Evolutionary conservation across 257 asterid genomes (phyloP).

Genomic region (Verbascum thapsus): DNA sequence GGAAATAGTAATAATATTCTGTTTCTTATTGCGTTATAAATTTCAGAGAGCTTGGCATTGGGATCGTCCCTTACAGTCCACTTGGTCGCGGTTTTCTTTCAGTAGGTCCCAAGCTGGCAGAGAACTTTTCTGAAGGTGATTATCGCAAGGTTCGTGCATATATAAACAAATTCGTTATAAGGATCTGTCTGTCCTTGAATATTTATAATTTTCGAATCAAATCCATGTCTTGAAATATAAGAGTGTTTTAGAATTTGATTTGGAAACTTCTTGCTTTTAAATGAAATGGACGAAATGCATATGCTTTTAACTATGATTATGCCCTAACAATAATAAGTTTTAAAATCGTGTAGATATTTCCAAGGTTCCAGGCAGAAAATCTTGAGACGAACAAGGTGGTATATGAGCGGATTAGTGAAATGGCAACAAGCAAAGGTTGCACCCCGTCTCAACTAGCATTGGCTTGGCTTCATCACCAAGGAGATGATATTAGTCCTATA

Average conservation of each 20-base stretch:
- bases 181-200: background rate
- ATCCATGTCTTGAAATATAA: background rate
- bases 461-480: conserved; percentile 69
- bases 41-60: conserved; percentile 58
- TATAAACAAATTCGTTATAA: too few species aligned
- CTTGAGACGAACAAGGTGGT: conserved; percentile 41
- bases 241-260: background rate
- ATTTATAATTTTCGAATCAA: background rate
- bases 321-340: too few species aligned
- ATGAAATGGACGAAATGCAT: too few species aligned
- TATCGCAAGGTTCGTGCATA: conserved; percentile 39
- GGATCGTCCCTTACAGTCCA: conserved; percentile 60
- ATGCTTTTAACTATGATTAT: too few species aligned
- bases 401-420: conserved; percentile 36
- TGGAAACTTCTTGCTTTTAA: too few species aligned
- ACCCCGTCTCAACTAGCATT: conserved; percentile 53
- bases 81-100: conserved; percentile 59
- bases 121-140: conserved; percentile 39
- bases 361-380: conserved; percentile 48
- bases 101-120: conserved; percentile 42
- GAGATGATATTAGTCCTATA: conserved; percentile 50
- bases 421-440: conserved; percentile 50
- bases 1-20: conserved; percentile 5
- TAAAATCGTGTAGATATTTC: conserved; percentile 36
- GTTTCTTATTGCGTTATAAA: background rate